phyloP scores from a whole-genome alignment of 352 stramenopile genomes.

The Phytophthora colocasiae region DNA sequence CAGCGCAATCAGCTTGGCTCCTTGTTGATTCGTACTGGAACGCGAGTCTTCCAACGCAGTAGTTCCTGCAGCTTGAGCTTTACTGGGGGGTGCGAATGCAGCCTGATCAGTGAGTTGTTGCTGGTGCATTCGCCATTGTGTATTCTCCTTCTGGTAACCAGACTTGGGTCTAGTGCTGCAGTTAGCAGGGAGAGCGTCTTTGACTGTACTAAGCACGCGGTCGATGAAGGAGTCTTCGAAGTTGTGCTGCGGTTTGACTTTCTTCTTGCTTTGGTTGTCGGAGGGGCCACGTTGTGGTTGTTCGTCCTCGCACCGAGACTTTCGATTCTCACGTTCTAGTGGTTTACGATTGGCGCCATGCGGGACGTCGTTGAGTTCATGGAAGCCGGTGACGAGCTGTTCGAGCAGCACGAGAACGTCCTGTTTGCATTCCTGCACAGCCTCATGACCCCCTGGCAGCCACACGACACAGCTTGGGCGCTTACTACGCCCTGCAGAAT shows the following conservation, averaged over 20 bases:
- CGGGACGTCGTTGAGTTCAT: conserved; percentile 87
- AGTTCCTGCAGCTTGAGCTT: conserved; percentile 7
- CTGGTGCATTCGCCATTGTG: conserved; percentile 53
- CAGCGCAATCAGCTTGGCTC: conserved; percentile 40
- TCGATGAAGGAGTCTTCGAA: conserved; percentile 93
- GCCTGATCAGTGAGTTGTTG: conserved; percentile 36
- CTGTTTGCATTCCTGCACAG: conserved; percentile 94
- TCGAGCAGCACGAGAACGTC: conserved; percentile 90
- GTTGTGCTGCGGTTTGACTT: conserved; percentile 29
- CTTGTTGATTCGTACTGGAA: conserved; percentile 17
- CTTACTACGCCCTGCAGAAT: conserved; percentile 25
- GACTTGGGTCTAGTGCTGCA: conserved; percentile 2
- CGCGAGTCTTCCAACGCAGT: too few species aligned
- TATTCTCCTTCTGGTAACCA: conserved; percentile 28
- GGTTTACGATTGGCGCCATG: conserved; percentile 40
- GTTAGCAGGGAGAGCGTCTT: conserved; percentile 36
- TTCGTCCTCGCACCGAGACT: conserved; percentile 32
- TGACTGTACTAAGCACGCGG: conserved; percentile 76
- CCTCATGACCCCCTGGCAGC: conserved; percentile 93
- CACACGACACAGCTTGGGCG: conserved; percentile 68
- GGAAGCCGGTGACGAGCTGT: conserved; percentile 94
- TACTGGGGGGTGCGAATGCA: conserved; percentile 9
- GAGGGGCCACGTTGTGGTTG: conserved; percentile 15
- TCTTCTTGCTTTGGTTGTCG: conserved; percentile 28
- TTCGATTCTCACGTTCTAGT: conserved; percentile 6